Evolutionary conservation across 371 early-diverging fungal species (phyloP).

Genomic region (Zychaea mexicana): DNA sequence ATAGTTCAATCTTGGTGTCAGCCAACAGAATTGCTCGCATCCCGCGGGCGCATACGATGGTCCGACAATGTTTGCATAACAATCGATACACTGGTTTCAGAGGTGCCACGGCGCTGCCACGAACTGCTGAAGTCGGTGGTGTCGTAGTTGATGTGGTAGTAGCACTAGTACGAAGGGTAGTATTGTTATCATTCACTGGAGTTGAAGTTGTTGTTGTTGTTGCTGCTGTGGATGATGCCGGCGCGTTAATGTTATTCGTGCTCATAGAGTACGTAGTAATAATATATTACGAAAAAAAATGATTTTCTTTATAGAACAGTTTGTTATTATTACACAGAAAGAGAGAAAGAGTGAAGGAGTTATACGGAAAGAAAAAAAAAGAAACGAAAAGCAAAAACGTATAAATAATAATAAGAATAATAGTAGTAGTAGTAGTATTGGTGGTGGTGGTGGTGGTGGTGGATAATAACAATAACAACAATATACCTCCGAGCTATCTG

Average conservation of each 20-base stretch:
- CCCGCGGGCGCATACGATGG: slow-evolving; percentile 71
- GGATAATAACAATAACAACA: background rate
- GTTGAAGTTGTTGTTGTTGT: background rate
- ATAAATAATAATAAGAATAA: background rate
- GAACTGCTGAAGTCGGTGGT: background rate
- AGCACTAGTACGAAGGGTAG: background rate
- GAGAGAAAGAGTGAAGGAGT: background rate
- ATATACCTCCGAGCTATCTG: slow-evolving; percentile 9
- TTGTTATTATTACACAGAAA: background rate
- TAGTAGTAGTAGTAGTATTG: background rate
- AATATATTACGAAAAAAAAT: background rate
- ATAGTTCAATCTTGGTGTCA: slow-evolving; percentile 83
- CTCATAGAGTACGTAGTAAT: slow-evolving; percentile 1
- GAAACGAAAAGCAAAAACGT: background rate
- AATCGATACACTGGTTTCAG: slow-evolving; percentile 44
- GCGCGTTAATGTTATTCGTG: background rate
- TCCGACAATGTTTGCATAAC: slow-evolving; percentile 39
- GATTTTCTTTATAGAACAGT: background rate
- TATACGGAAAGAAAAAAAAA: background rate
- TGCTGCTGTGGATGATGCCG: background rate
- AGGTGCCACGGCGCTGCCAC: slow-evolving; percentile 17
- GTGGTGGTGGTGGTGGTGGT: background rate
- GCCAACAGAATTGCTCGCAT: slow-evolving; percentile 93
- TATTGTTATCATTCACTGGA: background rate
- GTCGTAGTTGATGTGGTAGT: background rate